phyloP scores from a whole-genome alignment of 805 yeast genomes.

The Suhomyces canberraensis region DNA sequence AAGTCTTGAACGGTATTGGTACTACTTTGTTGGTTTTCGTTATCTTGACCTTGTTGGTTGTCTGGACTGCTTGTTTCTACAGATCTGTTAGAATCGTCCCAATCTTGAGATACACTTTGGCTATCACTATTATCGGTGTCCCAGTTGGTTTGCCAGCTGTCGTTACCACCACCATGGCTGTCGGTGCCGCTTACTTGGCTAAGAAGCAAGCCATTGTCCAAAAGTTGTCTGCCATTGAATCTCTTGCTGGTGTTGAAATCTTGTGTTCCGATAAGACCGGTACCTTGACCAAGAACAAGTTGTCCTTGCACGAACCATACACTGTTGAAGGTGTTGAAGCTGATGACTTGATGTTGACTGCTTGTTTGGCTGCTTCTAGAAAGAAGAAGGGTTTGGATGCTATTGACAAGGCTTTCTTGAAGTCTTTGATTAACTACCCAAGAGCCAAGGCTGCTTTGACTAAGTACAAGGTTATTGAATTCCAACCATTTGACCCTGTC shows the following conservation, averaged over 20 bases:
- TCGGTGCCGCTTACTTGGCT: conserved; percentile 98
- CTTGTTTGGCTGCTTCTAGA: conserved; percentile 96
- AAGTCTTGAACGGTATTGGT: conserved; percentile 97
- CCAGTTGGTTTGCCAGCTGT: conserved; percentile 99
- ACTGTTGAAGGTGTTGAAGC: conserved; percentile 96
- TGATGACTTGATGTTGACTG: conserved; percentile 95
- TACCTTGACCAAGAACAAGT: conserved; percentile 95
- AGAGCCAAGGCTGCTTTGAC: conserved; percentile 89
- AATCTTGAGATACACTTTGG: conserved; percentile 88
- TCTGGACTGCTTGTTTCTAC: conserved; percentile 94
- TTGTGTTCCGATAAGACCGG: conserved; percentile 98
- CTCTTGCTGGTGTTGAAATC: conserved; percentile 96
- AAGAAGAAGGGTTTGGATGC: conserved; percentile 98
- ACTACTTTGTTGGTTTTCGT: conserved; percentile 85
- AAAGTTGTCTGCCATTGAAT: conserved; percentile 94
- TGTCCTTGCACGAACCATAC: conserved; percentile 94
- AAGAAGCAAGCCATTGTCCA: conserved; percentile 97
- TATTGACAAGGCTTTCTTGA: conserved; percentile 94
- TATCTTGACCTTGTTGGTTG: conserved; percentile 78
- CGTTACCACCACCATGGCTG: conserved; percentile 98
- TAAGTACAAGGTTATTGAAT: conserved; percentile 90
- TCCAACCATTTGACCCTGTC: conserved; percentile 97
- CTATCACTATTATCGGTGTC: conserved; percentile 95
- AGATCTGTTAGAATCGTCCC: conserved; percentile 83
- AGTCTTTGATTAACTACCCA: conserved; percentile 84